Conservation (phyloP, 2,329 filamentous ascomycete species). For the Sordariomycetes sp. region DNA sequence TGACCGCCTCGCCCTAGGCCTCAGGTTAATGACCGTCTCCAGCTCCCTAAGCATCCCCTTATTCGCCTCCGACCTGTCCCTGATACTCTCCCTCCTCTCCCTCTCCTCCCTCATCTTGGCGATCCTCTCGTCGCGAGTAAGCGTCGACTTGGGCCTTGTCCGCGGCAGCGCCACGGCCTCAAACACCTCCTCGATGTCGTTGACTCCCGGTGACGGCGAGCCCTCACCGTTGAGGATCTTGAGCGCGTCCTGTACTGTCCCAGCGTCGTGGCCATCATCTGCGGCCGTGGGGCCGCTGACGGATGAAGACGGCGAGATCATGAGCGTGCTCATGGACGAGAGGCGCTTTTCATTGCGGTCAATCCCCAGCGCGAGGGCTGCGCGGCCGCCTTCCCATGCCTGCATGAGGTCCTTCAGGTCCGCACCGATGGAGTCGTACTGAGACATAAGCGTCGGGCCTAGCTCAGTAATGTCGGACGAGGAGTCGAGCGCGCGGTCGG, state of each 20-base stretch:
- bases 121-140: conserved; percentile 80
- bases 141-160: conserved; percentile 52
- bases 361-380: conserved; percentile 69
- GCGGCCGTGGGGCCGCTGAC: conserved; percentile 56
- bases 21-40: conserved; percentile 67
- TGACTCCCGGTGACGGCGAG: conserved; percentile 28
- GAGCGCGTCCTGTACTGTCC: conserved; percentile 46
- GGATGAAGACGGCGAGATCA: conserved; percentile 44
- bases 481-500: conserved; percentile 64
- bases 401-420: conserved; percentile 71
- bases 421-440: conserved; percentile 88
- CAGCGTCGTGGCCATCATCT: conserved; percentile 25
- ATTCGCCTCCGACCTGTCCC: conserved; percentile 67
- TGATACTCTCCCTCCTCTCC: conserved; percentile 54
- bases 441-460: conserved; percentile 64
- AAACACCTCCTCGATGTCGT: conserved; percentile 64
- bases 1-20: conserved; percentile 17
- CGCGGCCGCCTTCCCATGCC: conserved; percentile 79
- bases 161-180: conserved; percentile 72
- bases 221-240: conserved; percentile 65
- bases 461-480: conserved; percentile 62
- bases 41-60: conserved; percentile 87
- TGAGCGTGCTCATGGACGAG: conserved; percentile 44
- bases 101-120: conserved; percentile 80
- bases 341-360: conserved; percentile 64